Conservation (phyloP, 345 rosid species). For the Eucalyptus rudis region DNA sequence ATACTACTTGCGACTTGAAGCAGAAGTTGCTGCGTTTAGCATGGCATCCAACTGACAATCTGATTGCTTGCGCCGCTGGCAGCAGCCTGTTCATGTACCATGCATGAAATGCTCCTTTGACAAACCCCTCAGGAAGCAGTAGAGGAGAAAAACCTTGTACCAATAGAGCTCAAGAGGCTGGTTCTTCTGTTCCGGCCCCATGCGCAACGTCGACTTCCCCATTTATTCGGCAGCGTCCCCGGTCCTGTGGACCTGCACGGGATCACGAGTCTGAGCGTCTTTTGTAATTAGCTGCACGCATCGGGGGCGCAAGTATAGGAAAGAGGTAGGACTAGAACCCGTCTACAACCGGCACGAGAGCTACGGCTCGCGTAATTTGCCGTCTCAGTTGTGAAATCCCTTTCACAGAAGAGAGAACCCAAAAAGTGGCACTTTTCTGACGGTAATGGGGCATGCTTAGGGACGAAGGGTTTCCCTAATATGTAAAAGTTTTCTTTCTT, state of each 20-base stretch:
- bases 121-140: neutral
- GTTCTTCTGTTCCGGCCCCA: neutral
- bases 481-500: neutral
- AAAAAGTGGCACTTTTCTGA: neutral
- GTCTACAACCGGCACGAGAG: neutral
- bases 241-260: neutral
- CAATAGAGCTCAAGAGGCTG: neutral
- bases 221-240: neutral
- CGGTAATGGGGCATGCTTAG: neutral
- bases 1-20: slow-evolving; percentile 10
- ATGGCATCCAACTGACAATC: slow-evolving; percentile 45
- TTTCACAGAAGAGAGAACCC: neutral
- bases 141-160: neutral
- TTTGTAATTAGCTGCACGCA: neutral
- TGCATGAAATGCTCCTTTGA: slow-evolving; percentile 9
- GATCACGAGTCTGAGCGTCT: neutral
- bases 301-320: neutral
- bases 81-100: slow-evolving; percentile 46
- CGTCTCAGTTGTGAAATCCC: neutral
- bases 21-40: slow-evolving; percentile 43
- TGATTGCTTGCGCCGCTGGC: slow-evolving; percentile 50
- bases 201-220: neutral
- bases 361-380: neutral
- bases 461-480: neutral
- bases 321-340: neutral